Base-by-base conservation (phyloP, 2,329 filamentous ascomycete genomes). In the Zymoseptoria pseudotritici region DNA sequence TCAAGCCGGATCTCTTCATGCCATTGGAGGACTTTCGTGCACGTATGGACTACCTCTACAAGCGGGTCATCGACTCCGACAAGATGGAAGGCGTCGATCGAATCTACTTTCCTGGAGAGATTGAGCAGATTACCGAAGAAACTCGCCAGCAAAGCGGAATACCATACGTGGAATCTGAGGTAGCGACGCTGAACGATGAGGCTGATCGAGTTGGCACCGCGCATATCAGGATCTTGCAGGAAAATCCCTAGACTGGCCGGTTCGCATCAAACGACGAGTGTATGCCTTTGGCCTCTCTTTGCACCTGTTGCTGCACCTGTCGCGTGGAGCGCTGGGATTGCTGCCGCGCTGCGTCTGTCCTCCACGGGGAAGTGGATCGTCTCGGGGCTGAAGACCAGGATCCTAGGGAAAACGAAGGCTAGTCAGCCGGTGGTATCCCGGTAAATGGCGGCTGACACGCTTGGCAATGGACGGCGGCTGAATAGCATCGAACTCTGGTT, bases 61-160 rank as follows among this genome's bases (percentile, higher is more conserved):
- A 78, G 63, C 72, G 80, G n/a, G 82, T 84, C 2, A 75, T 81
- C 19, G 76, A 74, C 2, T 78, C 74, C 2, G 79, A 85, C 42
- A 82, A 76, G 69, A 80, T 80, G 76, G 74, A 71, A 17, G 82
- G 79, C 0, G 77, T 84, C 2, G 80, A 83, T 7, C 73, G 78
- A 26, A 82, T 85, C 21, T 84, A 80, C 64, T 83, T 82, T 62
- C 82, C 82, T 0, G 82, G 82, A 2, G 82, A 85, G 67, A 79
- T 83, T 57, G 82, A 84, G 67, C 77, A 81, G 61, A 65, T 81
- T 19, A 78, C 70, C 1, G 73, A 78, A 60, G 74, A 79, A 59
- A 72, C 73, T 62, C 72, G 78, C 55, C 65, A 71, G 53, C 59
- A 62, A 52, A 71, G 73, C 31, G 81, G 81, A 0, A 82, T 83